phyloP scores from a whole-genome alignment of 257 asterid genomes.

The Solanum medicagineum region DNA sequence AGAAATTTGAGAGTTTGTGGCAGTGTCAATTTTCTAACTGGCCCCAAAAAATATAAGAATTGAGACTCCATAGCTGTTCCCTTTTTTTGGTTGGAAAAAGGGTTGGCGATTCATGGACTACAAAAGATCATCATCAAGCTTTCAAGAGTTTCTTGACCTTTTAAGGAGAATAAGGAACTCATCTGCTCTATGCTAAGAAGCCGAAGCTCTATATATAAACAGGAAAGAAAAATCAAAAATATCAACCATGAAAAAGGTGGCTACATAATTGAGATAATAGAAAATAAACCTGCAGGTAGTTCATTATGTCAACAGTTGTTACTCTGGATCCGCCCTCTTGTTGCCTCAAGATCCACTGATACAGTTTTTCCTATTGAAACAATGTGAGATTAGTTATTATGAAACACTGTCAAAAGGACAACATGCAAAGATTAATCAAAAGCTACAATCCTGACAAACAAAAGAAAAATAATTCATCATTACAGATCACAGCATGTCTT shows the following conservation, averaged over 20 bases:
- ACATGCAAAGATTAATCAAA: neutral
- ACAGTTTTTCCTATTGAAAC: constrained; percentile 27
- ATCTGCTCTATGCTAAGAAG: neutral
- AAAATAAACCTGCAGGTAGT: constrained; percentile 24
- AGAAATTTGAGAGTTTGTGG: neutral
- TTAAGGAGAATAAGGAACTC: neutral
- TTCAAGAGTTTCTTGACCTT: neutral
- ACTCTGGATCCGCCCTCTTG: constrained; percentile 40
- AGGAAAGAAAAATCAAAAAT: neutral
- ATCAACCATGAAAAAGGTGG: neutral
- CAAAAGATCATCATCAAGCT: neutral
- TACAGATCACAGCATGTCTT: neutral
- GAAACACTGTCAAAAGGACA: neutral
- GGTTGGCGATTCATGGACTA: neutral
- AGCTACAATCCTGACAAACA: neutral
- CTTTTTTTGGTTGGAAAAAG: neutral
- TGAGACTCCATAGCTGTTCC: neutral
- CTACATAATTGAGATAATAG: neutral
- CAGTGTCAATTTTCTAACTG: neutral
- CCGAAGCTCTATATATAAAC: neutral
- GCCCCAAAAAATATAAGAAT: neutral
- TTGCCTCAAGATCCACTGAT: constrained; percentile 37
- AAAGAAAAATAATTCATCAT: neutral
- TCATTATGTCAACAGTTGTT: constrained; percentile 26
- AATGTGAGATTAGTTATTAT: neutral